Evolutionary conservation across 257 asterid genomes (phyloP), one percentile per base, ranked within the genome.

Genomic region (Penstemon newberryi): DNA sequence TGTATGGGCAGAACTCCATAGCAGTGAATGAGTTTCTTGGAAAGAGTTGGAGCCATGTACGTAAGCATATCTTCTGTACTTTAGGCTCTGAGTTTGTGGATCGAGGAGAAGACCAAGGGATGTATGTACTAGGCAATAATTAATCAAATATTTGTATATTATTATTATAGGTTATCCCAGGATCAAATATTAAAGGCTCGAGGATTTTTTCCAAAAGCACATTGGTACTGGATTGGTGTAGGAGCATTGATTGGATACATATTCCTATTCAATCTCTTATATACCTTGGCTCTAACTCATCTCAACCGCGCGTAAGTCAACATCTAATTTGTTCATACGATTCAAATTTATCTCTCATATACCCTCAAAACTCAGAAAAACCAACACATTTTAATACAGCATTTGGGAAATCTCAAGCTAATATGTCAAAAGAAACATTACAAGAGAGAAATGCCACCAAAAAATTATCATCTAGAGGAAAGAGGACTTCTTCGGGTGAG

Each of bases 171-270:
- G 46, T 80, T 70, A 81, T 80, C 18, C 69, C 86, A 3, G 78
- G 75, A 71, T 63, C 85, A 2, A 25, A 1, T 88, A 10, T 51
- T 91, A 57, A 88, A 77, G 75, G 62, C 92, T 8, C 78, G 88
- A 11, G 96, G 92, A n/a, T 9, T 85, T 57, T 88, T 88, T 47
- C 74, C 82, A 6, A 90, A 86, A 47, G 84, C 81, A 10, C 73
- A 62, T 39, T 88, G 95, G 97, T 89, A 91, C 63, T 91, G 97
- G 97, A 85, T 91, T 43, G 95, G 97, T 45, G 52, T 78, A 10
- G 91, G 84, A 72, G 95, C 91, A 33, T 74, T 76, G 36, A 49
- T 80, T 44, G 96, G 93, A 64, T 91, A 80, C 44, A 61, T 70
- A 1, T 47, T 91, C 46, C 80, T 91, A 4, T 91, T 88, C 83